Evolutionary conservation across 495 filamentous ascomycete species (phyloP).

Genomic region (Penicillium silybi): DNA sequence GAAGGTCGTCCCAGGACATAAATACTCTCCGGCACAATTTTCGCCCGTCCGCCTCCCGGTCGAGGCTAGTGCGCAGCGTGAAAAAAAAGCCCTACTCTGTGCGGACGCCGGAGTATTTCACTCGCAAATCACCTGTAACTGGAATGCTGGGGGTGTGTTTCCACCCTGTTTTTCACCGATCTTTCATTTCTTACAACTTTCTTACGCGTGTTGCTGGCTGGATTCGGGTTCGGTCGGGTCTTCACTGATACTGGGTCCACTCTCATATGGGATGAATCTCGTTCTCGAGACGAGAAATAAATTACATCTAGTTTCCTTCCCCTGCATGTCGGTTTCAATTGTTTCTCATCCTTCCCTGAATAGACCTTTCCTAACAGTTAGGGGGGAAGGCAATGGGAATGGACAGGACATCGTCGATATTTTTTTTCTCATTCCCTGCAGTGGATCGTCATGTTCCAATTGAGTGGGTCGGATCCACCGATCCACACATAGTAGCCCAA

Average conservation of each 20-base stretch:
- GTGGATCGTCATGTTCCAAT: slow-evolving; percentile 26
- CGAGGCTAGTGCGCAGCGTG: slow-evolving; percentile 35
- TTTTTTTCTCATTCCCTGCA: slow-evolving; percentile 15
- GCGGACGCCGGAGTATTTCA: slow-evolving; percentile 20
- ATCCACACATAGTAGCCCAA: slow-evolving; percentile 12
- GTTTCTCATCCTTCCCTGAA: neutral
- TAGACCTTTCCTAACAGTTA: neutral
- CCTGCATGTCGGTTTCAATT: neutral
- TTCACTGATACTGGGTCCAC: neutral
- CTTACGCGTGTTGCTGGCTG: slow-evolving; percentile 7
- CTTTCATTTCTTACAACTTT: slow-evolving; percentile 13
- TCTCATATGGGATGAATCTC: neutral
- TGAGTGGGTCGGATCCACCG: slow-evolving; percentile 18
- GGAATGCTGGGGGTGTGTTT: slow-evolving; percentile 26
- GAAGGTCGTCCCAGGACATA: slow-evolving; percentile 34
- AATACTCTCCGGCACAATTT: slow-evolving; percentile 47
- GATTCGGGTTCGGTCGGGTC: slow-evolving; percentile 14
- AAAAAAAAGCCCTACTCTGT: slow-evolving; percentile 39
- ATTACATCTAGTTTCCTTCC: neutral
- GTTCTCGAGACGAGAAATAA: neutral
- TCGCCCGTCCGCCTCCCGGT: slow-evolving; percentile 39
- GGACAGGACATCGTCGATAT: neutral
- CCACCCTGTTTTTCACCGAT: slow-evolving; percentile 9
- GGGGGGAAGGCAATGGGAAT: neutral
- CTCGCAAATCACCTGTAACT: slow-evolving; percentile 8